A percentile compares a stretch with the other conserved stretches of the same genome.
Evolutionary conservation across 805 yeast genomes (phyloP).

Genomic region (Suhomyces faveliae): DNA sequence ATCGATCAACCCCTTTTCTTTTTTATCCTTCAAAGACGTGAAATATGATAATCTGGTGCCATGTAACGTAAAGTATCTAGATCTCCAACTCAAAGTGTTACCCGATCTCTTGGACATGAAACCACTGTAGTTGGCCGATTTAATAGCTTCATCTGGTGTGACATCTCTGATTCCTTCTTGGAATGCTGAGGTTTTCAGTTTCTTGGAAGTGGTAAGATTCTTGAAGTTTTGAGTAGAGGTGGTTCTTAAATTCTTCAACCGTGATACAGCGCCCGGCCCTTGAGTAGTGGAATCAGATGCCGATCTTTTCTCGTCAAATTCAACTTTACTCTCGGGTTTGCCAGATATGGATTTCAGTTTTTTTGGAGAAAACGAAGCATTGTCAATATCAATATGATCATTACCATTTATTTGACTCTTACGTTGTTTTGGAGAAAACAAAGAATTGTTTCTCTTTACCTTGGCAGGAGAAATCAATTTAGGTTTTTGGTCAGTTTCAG

Average conservation of each 20-base stretch:
- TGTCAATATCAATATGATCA: constrained; percentile 30
- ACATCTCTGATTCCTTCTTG: constrained; percentile 82
- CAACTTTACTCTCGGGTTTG: constrained; percentile 38
- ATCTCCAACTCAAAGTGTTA: constrained; percentile 83
- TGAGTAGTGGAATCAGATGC: constrained; percentile 36
- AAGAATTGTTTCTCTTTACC: constrained; percentile 17
- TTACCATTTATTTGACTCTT: constrained; percentile 6
- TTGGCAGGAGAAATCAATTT: constrained; percentile 27
- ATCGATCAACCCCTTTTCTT: constrained; percentile 91
- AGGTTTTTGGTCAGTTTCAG: constrained; percentile 1
- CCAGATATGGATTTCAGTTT: constrained; percentile 26
- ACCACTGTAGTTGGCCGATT: constrained; percentile 76
- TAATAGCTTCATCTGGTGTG: constrained; percentile 74
- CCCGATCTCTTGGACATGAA: constrained; percentile 94
- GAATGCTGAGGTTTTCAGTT: constrained; percentile 73
- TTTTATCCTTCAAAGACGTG: constrained; percentile 68
- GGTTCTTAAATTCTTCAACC: constrained; percentile 52
- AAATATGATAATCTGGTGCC: constrained; percentile 93
- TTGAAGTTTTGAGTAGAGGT: constrained; percentile 53
- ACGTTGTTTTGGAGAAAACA: constrained; percentile 11
- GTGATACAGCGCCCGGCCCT: constrained; percentile 25
- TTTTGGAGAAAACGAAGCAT: constrained; percentile 35
- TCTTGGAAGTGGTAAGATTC: constrained; percentile 45
- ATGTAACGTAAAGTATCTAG: constrained; percentile 80
- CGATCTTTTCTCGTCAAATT: constrained; percentile 25